phyloP scores from a whole-genome alignment of 352 stramenopile species.

The Pythium inflatum region DNA sequence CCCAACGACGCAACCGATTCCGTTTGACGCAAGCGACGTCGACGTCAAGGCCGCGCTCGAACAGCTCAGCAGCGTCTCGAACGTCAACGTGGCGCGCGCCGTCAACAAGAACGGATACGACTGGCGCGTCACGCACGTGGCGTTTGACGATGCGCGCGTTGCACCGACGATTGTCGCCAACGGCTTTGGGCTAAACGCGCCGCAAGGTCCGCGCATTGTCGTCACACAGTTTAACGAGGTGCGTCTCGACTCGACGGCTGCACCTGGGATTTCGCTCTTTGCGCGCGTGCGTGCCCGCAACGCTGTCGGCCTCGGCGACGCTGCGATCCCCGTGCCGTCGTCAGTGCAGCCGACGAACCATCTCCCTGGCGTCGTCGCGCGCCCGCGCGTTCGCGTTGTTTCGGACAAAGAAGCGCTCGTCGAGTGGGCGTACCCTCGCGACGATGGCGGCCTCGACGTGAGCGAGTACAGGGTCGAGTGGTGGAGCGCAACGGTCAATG shows the following conservation, averaged over 20 bases:
- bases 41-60: constrained; percentile 95
- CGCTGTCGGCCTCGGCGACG: constrained; percentile 50
- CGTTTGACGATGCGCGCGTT: constrained; percentile 51
- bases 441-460: constrained; percentile 71
- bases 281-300: constrained; percentile 66
- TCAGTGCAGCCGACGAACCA: constrained; percentile 62
- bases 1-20: constrained; percentile 89
- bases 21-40: constrained; percentile 86
- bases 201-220: constrained; percentile 45
- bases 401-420: constrained; percentile 69
- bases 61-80: constrained; percentile 83
- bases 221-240: constrained; percentile 63
- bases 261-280: constrained; percentile 60
- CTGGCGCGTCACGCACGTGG: constrained; percentile 93
- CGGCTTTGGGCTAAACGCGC: constrained; percentile 49
- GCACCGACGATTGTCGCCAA: constrained; percentile 49
- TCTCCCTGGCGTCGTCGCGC: constrained; percentile 43
- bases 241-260: constrained; percentile 36
- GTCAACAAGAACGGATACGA: constrained; percentile 88
- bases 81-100: constrained; percentile 84
- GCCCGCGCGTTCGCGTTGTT: constrained; percentile 48
- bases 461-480: constrained; percentile 86
- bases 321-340: constrained; percentile 41
- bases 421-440: constrained; percentile 73
- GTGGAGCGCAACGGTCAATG: constrained; percentile 43